These are phyloP conservation scores for Saccharomycopsis capsularis DNA, from an alignment of 805 yeast species.

Conservation along the genomic window DNA sequence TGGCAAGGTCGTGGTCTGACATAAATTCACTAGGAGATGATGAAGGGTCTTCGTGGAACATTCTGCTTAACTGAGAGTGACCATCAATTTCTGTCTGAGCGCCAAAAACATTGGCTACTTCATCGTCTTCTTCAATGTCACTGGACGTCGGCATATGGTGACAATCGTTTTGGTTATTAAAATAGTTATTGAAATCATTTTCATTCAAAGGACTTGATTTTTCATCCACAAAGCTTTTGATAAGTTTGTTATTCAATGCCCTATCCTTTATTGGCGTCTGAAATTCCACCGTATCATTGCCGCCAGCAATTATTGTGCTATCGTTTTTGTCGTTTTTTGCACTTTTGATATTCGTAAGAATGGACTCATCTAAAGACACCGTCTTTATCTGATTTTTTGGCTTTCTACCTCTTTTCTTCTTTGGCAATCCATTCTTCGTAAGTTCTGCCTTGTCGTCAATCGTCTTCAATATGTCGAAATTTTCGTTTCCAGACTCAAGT, in stretches of 20 bases:
- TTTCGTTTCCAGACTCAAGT: constrained; percentile 1
- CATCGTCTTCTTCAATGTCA: constrained; percentile 8
- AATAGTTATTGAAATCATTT: constrained; percentile 16
- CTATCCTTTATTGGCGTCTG: constrained; percentile 17
- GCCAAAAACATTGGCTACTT: neutral
- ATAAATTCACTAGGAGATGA: constrained; percentile 50
- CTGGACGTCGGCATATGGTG: neutral
- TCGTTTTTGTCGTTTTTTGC: neutral
- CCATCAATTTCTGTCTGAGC: neutral
- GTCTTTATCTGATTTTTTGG: constrained; percentile 8
- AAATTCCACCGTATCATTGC: neutral
- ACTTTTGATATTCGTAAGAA: neutral
- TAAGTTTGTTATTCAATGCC: constrained; percentile 2
- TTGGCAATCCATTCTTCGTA: constrained; percentile 13
- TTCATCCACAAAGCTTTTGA: constrained; percentile 19
- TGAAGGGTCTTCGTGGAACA: constrained; percentile 23
- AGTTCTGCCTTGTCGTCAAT: constrained; percentile 12
- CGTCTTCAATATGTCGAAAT: constrained; percentile 11
- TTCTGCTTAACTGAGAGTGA: constrained; percentile 2
- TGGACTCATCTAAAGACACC: constrained; percentile 1
- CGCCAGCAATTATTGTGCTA: neutral
- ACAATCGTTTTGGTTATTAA: constrained; percentile 1
- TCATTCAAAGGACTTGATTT: constrained; percentile 22
- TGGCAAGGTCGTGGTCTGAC: constrained; percentile 46
- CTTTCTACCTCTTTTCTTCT: constrained; percentile 20